Base-by-base conservation (phyloP, 257 asterid genomes). In the Hygrophila difformis region DNA sequence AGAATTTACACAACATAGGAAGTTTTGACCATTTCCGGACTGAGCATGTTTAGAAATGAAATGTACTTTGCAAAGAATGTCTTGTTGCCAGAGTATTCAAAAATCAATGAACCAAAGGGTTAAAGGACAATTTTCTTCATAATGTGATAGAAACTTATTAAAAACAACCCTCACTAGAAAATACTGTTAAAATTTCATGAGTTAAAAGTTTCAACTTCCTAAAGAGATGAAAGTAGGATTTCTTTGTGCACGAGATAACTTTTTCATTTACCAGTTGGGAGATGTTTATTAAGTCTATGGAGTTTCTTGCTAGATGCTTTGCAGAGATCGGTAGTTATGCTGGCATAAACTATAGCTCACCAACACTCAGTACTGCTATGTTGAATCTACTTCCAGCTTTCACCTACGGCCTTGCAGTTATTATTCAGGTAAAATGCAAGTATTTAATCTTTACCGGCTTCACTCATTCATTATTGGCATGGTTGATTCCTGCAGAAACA, bases 301-400 rank as follows among this genome's bases (percentile, higher is more conserved):
- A 12, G 41, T 64, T 39, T 55, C 34, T 12, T 61, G 57, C 45
- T 62, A 75, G 79, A 47, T 67, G 71, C 59, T 64, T 75, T 35
- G 67, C 79, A 12, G 83, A 75, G 39, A 61, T 75, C 26, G 69
- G 76, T 35, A 61, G 71, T 59, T 64, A 71, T 47, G 67, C 76
- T 42, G 94, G 94, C 12, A 62, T 83, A 48, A 70, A 68, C 56
- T 79, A 71, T 50, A 76, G 85, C 67, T 76, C 94, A 23, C 94
- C 94, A 1, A 79, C 85, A 12, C 74, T 83, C 61, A 62, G 92
- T 56, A 74, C 92, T 5, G 79, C 87, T 43, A 69, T 83, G 76
- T 56, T 76, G 69, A 74, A 69, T 68, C 94, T 83, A 21, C 70
- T 71, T 18, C 94, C 92, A 0, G 94, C 83, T 19, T 73, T 82